These are phyloP conservation scores for Candida coquimbonensis DNA, from an alignment of 805 yeast species.

Conservation along the genomic window DNA sequence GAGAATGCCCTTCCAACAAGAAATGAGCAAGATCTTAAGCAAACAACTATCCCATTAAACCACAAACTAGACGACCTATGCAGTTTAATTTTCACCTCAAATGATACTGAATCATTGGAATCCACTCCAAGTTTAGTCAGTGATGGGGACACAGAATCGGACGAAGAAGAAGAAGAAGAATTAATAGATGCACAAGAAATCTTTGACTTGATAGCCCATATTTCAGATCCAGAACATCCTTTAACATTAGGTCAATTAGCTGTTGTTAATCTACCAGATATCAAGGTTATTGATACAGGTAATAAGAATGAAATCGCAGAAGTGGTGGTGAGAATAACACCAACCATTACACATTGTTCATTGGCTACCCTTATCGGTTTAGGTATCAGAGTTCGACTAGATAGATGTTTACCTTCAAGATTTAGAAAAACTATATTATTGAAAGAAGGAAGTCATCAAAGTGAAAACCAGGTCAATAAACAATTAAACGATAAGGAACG, in stretches of 20 bases:
- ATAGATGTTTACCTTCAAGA: conserved; percentile 79
- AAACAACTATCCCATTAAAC: conserved; percentile 8
- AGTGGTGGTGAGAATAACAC: conserved; percentile 80
- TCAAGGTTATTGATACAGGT: conserved; percentile 56
- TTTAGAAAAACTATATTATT: conserved; percentile 73
- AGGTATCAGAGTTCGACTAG: conserved; percentile 87
- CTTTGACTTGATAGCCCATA: conserved; percentile 75
- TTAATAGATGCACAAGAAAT: conserved; percentile 83
- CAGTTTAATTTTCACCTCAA: conserved; percentile 4
- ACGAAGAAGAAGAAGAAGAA: conserved; percentile 21
- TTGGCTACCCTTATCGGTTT: conserved; percentile 92
- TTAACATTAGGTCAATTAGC: conserved; percentile 89
- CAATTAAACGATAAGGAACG: conserved; percentile 96
- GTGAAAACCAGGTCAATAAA: conserved; percentile 92
- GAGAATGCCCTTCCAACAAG: conserved; percentile 72
- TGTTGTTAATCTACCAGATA: conserved; percentile 82
- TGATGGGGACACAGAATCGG: conserved; percentile 20
- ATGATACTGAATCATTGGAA: not conserved
- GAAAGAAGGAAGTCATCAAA: conserved; percentile 91
- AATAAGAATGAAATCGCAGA: conserved; percentile 54
- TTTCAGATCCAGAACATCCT: conserved; percentile 98
- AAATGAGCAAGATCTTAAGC: conserved; percentile 20
- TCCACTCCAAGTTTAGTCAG: conserved; percentile 7
- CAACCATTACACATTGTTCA: conserved; percentile 96
- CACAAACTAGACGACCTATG: conserved; percentile 14